phyloP scores from a whole-genome alignment of 2,329 filamentous ascomycete species.

The Setomelanomma holmii region DNA sequence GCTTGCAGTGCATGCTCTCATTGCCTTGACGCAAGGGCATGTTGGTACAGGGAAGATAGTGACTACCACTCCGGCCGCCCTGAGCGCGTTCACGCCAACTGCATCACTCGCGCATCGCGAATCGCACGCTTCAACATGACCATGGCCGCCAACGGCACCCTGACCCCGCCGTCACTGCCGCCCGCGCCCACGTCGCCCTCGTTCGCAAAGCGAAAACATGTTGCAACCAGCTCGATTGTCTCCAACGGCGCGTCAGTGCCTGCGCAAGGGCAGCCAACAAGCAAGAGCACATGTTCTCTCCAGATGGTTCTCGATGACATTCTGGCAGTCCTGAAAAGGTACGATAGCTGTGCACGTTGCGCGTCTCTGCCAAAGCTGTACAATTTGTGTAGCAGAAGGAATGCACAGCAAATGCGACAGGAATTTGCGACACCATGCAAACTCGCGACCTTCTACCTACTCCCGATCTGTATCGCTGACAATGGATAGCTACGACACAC shows the following conservation, averaged over 20 bases:
- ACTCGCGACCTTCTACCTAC: too few relatives aligned
- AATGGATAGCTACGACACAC: constrained; percentile 50
- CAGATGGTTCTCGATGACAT: constrained; percentile 50
- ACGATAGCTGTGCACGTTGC: constrained; percentile 4
- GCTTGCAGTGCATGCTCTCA: constrained; percentile 4
- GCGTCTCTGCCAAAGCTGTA: neutral
- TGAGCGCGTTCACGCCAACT: constrained; percentile 44
- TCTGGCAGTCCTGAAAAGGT: constrained; percentile 52
- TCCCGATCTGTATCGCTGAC: constrained; percentile 17
- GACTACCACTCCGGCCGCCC: constrained; percentile 31
- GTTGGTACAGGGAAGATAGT: constrained; percentile 20
- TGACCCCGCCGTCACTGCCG: constrained; percentile 42
- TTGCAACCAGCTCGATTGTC: constrained; percentile 38
- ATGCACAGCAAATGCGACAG: neutral
- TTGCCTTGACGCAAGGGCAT: constrained; percentile 11
- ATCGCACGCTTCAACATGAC: constrained; percentile 36
- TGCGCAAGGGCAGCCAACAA: constrained; percentile 21
- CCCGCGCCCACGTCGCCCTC: constrained; percentile 39
- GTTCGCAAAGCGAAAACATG: constrained; percentile 56
- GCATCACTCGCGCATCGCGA: constrained; percentile 44
- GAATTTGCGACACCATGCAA: too few relatives aligned
- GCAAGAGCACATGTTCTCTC: constrained; percentile 32
- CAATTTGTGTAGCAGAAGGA: neutral
- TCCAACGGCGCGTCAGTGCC: constrained; percentile 39
- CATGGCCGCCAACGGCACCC: constrained; percentile 47